A percentile compares a stretch with the other conserved stretches of the same genome.
These are phyloP conservation scores for Penicillium parvum DNA, from an alignment of 495 filamentous ascomycete genomes.

Conservation along the genomic window DNA sequence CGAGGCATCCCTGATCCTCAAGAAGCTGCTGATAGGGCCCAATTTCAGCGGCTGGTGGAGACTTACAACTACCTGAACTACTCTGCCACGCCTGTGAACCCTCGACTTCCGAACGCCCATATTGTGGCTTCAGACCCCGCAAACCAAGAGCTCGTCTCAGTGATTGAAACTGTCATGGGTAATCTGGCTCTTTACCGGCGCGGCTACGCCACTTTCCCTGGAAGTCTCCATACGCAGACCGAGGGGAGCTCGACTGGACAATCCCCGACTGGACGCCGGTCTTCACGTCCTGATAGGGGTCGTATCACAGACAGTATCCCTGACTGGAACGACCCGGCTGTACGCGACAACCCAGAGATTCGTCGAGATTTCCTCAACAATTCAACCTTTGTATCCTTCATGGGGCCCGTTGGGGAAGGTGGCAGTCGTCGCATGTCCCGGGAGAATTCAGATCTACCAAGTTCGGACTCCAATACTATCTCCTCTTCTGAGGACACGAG, in stretches of 20 bases:
- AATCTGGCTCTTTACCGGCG: background rate
- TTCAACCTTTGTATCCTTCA: constrained; percentile 1
- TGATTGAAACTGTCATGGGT: background rate
- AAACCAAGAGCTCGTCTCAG: background rate
- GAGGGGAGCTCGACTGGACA: no score
- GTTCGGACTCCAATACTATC: no score
- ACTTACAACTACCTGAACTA: no score
- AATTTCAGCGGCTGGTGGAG: no score
- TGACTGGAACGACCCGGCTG: background rate
- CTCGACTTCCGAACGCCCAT: no score
- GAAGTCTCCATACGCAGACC: background rate
- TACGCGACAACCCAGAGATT: background rate
- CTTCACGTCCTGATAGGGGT: no score
- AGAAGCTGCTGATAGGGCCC: no score
- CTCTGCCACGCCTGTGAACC: no score
- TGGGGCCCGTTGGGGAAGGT: background rate
- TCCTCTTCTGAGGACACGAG: no score
- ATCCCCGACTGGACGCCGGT: background rate
- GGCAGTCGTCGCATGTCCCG: no score
- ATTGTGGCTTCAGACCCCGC: background rate
- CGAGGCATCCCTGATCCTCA: no score
- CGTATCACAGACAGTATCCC: background rate
- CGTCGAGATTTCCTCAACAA: background rate
- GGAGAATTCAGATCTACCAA: no score
- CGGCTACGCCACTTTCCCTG: constrained; percentile 1